Evolutionary conservation across 495 filamentous ascomycete genomes (phyloP), one percentile per base, ranked within the genome.

Genomic region (Trichoderma virens): DNA sequence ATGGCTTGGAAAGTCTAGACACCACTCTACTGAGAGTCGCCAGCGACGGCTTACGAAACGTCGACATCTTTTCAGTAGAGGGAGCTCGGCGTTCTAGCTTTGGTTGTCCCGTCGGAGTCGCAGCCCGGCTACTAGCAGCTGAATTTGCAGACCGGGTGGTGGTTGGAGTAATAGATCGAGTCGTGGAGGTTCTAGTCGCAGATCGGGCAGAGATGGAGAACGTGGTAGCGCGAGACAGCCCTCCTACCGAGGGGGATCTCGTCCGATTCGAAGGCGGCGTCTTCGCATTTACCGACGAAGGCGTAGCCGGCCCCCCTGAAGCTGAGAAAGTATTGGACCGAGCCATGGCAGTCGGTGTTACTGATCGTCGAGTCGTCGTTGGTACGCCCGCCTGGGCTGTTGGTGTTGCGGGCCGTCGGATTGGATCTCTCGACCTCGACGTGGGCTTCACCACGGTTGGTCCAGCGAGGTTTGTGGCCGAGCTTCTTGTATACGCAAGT

Each of bases 381-480:
- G 62, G 43, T 18, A n/a, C n/a, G 3, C 18, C n/a, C n/a, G 20
- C 16, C 27, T 18, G 32, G 16, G 62, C 30, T n/a, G 62, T 31
- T 7, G 38, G 27, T 43, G 62, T 54, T 60, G 63, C 47, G 13
- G 63, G 38, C 23, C 31, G 47, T 43, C 32, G 62, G 45, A 66
- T 43, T 62, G 62, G 8, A 45, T 47, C 51, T 30, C 51, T 27
- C 20, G 60, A 61, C 60, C 60, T 25, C 20, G 60, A 41, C 13
- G 76, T 70, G 65, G 76, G 62, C 28, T 70, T 77, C 25, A 82
- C 69, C 28, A 73, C 67, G 16, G 80, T 81, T 35, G 75, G 51
- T 13, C 51, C 72, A 13, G 76, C 75, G 14, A 76, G 76, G 64
- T 72, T 66, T 0, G 65, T 69, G 5, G 72, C 66, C 3, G 72